Percentiles rank a stretch among this genome's conserved stretches.
Conservation (phyloP, 345 rosid species). For the Aurinia saxatilis region DNA sequence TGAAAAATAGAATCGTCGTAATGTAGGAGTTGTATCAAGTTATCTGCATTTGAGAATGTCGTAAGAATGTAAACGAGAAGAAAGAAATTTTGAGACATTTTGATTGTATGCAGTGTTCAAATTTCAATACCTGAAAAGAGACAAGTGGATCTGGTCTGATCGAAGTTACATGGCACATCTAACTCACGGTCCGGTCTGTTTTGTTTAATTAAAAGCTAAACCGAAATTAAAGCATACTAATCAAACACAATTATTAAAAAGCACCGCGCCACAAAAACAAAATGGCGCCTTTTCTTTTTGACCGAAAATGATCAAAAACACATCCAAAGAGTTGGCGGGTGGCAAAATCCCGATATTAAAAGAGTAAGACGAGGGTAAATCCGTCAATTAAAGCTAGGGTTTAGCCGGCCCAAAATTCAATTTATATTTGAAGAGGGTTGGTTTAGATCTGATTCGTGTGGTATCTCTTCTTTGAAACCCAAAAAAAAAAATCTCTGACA, state of each 20-base stretch:
- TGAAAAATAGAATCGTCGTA: slow-evolving; percentile 2
- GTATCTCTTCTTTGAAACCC: slow-evolving; percentile 15
- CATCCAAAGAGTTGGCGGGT: slow-evolving; percentile 17
- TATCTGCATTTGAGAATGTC: background rate
- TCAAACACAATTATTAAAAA: background rate
- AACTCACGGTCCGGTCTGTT: background rate
- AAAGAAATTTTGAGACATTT: background rate
- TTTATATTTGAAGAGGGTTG: slow-evolving; percentile 12
- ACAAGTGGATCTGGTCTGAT: background rate
- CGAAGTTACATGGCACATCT: background rate
- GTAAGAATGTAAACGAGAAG: background rate
- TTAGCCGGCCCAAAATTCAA: slow-evolving; percentile 16
- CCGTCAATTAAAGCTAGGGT: slow-evolving; percentile 37
- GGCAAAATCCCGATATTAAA: background rate
- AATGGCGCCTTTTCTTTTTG: slow-evolving; percentile 15
- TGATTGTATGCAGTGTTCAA: slow-evolving; percentile 1
- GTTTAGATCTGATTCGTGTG: slow-evolving; percentile 33
- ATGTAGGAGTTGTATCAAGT: background rate
- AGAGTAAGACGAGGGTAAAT: background rate
- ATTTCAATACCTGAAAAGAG: no score
- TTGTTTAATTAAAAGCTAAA: background rate
- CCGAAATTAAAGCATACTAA: background rate
- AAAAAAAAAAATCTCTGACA: slow-evolving; percentile 8
- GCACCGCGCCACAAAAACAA: background rate
- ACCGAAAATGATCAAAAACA: background rate